Conservation (phyloP, 306 rosid species). For the Rosa chinensis region DNA sequence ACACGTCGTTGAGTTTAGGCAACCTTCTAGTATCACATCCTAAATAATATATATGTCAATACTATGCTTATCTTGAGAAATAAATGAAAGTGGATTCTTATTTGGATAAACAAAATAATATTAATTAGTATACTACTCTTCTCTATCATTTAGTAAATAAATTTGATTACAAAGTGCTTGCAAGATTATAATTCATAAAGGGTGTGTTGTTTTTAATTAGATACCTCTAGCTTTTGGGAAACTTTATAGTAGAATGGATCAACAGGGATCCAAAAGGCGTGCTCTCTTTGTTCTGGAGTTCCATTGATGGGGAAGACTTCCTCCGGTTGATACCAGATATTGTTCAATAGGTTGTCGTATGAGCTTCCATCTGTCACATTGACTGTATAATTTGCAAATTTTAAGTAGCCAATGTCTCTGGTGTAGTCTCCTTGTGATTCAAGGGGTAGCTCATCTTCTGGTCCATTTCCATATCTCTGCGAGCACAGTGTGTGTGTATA, state of each 20-base stretch:
- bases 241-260: constrained; percentile 31
- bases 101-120: no score
- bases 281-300: constrained; percentile 48
- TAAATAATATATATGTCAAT: not conserved
- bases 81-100: no score
- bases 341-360: constrained; percentile 45
- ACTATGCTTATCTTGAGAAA: no score
- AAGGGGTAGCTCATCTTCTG: constrained; percentile 35
- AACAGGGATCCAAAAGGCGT: constrained; percentile 56
- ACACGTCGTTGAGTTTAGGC: constrained; percentile 58
- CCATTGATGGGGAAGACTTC: constrained; percentile 56
- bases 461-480: constrained; percentile 43
- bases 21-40: constrained; percentile 33
- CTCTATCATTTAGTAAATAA: no score
- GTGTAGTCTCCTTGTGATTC: constrained; percentile 55
- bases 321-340: constrained; percentile 63
- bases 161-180: no score
- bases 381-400: constrained; percentile 27
- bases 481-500: fast-evolving
- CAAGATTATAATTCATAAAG: no score
- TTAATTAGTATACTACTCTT: no score
- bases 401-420: constrained; percentile 37
- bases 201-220: not conserved
- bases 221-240: constrained; percentile 30
- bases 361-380: constrained; percentile 32